Percentiles rank a stretch among this genome's conserved stretches.
phyloP scores from a whole-genome alignment of 495 filamentous ascomycete genomes.

The Cercophora samala region DNA sequence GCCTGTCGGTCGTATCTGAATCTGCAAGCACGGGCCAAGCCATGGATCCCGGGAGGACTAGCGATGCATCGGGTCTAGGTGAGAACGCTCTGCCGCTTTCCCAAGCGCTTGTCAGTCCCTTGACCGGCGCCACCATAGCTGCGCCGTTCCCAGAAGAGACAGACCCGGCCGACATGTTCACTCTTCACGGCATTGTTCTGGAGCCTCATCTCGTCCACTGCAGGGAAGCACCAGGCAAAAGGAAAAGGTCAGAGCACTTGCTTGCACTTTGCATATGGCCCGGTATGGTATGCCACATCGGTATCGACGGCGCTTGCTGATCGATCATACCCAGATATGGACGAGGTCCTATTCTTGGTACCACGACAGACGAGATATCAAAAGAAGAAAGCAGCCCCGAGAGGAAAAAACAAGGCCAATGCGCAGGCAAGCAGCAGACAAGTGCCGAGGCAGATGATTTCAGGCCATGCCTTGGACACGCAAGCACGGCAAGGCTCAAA shows the following conservation, averaged over 20 bases:
- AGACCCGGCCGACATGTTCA: background rate
- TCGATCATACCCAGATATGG: background rate
- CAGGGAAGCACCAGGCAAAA: background rate
- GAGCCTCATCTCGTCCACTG: background rate
- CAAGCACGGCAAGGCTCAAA: conserved; percentile 3
- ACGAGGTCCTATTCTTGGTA: background rate
- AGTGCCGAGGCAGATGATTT: background rate
- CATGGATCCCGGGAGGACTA: background rate
- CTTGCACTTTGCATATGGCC: no score
- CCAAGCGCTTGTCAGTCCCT: conserved; percentile 16
- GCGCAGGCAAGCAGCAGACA: background rate
- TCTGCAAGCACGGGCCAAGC: background rate
- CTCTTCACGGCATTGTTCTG: background rate
- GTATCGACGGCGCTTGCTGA: conserved; percentile 5
- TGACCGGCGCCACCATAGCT: background rate
- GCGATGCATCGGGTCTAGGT: background rate
- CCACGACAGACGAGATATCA: background rate
- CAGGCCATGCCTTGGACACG: background rate
- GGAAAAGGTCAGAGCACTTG: background rate
- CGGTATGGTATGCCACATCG: background rate
- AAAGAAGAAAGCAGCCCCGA: background rate
- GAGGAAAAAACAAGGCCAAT: background rate
- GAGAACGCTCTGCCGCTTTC: background rate
- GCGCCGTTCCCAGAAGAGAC: no score
- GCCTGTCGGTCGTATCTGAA: background rate